These are phyloP conservation scores for Schizonepeta tenuifolia DNA, from an alignment of 257 asterid species.

Conservation along the genomic window DNA sequence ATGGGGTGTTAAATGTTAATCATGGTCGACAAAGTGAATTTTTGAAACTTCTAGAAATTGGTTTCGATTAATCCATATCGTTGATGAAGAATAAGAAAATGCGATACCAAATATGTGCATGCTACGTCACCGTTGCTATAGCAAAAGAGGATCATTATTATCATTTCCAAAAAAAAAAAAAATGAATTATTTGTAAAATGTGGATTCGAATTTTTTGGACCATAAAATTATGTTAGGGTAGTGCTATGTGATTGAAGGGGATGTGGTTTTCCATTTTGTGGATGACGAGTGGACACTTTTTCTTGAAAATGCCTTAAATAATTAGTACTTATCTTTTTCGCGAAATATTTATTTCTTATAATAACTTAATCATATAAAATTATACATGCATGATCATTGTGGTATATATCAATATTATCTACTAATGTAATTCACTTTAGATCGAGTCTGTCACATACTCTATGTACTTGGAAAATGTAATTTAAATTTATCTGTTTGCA, in stretches of 20 bases:
- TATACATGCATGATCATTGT: not conserved
- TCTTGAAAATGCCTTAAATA: slow-evolving; percentile 44
- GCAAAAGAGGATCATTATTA: not conserved
- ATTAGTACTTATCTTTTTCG: slow-evolving; percentile 31
- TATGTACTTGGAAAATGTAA: no score
- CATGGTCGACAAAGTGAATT: no score
- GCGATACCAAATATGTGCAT: not conserved
- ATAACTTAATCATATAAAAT: no score
- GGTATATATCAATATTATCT: not conserved
- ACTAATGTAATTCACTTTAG: not conserved
- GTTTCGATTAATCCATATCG: not conserved
- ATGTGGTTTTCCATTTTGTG: slow-evolving; percentile 42
- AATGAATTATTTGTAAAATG: slow-evolving; percentile 44
- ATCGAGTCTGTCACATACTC: no score
- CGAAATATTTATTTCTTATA: not conserved
- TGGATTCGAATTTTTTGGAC: slow-evolving; percentile 35
- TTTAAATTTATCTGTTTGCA: no score
- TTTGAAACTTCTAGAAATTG: not conserved
- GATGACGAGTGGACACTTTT: slow-evolving; percentile 74
- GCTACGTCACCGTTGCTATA: not conserved
- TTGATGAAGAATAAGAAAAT: no score
- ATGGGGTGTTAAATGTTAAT: no score
- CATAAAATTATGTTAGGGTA: slow-evolving; percentile 42
- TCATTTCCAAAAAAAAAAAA: not conserved
- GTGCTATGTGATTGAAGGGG: slow-evolving; percentile 56